Evolutionary conservation across 2,329 filamentous ascomycete species (phyloP).

Genomic region (Zymoseptoria passerinii): DNA sequence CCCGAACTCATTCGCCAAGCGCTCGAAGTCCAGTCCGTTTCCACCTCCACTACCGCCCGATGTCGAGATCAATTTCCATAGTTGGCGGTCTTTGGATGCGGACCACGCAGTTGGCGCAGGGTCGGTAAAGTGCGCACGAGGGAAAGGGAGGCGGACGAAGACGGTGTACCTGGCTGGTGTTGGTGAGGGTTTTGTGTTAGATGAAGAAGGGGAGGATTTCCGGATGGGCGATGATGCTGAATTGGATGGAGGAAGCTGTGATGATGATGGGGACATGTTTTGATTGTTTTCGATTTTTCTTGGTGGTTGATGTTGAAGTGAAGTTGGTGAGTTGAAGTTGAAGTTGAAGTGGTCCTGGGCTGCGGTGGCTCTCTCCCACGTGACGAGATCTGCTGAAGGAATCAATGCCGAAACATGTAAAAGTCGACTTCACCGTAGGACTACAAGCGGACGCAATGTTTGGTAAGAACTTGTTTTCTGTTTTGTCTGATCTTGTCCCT

Average conservation of each 20-base stretch:
- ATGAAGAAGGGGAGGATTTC: neutral
- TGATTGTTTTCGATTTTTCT: neutral
- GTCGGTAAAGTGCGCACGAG: slow-evolving; percentile 79
- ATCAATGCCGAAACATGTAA: neutral
- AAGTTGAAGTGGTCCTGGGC: neutral
- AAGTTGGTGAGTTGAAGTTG: neutral
- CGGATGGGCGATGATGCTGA: neutral
- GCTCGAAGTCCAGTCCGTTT: slow-evolving; percentile 57
- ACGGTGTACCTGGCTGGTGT: slow-evolving; percentile 49
- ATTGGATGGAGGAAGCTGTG: slow-evolving; percentile 4
- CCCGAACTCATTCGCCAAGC: slow-evolving; percentile 53
- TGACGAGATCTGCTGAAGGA: neutral
- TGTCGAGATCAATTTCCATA: slow-evolving; percentile 86
- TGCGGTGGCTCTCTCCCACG: neutral
- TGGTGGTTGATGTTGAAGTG: neutral
- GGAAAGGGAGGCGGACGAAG: slow-evolving; percentile 82
- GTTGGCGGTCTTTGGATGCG: slow-evolving; percentile 69
- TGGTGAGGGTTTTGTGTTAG: neutral
- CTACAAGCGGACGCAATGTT: neutral
- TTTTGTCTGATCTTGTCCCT: slow-evolving; percentile 1
- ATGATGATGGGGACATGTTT: slow-evolving; percentile 21
- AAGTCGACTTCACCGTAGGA: neutral
- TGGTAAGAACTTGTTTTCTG: neutral
- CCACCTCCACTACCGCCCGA: slow-evolving; percentile 47
- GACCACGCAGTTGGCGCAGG: slow-evolving; percentile 87